Evolutionary conservation across 2,329 filamentous ascomycete species (phyloP), one percentile per base, ranked within the genome.

Genomic region (Ophiocordyceps sinensis): DNA sequence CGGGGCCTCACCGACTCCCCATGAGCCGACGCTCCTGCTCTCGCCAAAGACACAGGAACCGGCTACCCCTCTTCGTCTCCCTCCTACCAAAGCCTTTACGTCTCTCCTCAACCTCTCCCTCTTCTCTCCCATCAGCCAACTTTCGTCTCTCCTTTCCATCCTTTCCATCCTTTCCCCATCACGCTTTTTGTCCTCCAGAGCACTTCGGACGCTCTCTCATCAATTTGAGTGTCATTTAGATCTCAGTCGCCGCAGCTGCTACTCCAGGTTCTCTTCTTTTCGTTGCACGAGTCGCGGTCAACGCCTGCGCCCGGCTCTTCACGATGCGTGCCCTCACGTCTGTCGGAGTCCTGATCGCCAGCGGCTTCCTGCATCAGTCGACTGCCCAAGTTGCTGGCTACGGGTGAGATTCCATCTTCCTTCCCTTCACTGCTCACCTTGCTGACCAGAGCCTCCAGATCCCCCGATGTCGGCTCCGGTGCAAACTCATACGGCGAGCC

Each of bases 251-350:
- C 42, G 40, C 41, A 13, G 36, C 32, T 4, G n/a, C 29, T n/a
- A 28, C 29, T 9, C 7, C 28, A 31, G 32, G 11, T n/a, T 28
- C 9, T 17, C n/a, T 12, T 38, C 11, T 15, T 26, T 3, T 36
- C 40, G 4, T 37, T 9, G 15, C 14, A 12, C 9, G n/a, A 12
- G 7, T 8, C 30, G 15, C 28, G 23, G 12, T n/a, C 23, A 15
- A 17, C 15, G n/a, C 32, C n/a, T 35, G 12, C 15, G 14, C 32
- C n/a, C 32, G n/a, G n/a, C 42, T 40, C 40, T 40, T 38, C 50
- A 58, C 48, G 49, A 69, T 69, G 66, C 64, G 62, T 53, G 49
- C 54, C 41, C 44, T 47, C 44, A 50, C 55, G 37, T 53, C 59
- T 43, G 45, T 67, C 44, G 53, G 57, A 47, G 54, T 54, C 51